These are phyloP conservation scores for Pistacia vera DNA, from an alignment of 345 rosid species.

Conservation along the genomic window DNA sequence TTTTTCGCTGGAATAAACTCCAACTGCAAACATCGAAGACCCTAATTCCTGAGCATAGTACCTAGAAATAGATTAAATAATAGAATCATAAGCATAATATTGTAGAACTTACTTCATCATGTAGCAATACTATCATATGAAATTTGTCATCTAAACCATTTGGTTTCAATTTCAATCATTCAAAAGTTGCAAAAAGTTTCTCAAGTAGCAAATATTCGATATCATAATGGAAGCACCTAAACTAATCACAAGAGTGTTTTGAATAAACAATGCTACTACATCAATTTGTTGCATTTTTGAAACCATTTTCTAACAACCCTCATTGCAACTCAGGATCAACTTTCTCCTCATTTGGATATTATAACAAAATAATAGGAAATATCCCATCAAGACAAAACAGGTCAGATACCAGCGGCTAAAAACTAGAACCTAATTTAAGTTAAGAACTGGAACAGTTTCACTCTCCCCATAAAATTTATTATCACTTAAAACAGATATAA, in stretches of 20 bases:
- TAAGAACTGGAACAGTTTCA: not conserved
- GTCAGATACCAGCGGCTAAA: not conserved
- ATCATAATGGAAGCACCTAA: not conserved
- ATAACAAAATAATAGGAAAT: not conserved
- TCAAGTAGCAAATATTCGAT: not conserved
- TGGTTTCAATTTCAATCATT: not conserved
- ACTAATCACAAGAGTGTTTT: not conserved
- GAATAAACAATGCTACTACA: not conserved
- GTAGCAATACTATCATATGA: not conserved
- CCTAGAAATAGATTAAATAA: slow-evolving; percentile 43
- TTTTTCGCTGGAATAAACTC: slow-evolving; percentile 82
- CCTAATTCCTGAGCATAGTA: slow-evolving; percentile 94
- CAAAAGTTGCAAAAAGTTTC: not conserved
- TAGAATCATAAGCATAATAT: slow-evolving; percentile 15
- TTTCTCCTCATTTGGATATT: not conserved
- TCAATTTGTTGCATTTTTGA: not conserved
- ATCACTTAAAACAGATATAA: not conserved
- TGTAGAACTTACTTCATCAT: not conserved
- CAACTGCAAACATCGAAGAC: slow-evolving; percentile 96
- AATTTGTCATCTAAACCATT: not conserved
- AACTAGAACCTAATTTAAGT: not conserved
- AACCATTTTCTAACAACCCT: not conserved
- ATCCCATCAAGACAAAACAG: not conserved
- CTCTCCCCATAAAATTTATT: not conserved
- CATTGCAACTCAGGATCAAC: not conserved